These are phyloP conservation scores for Punica granatum DNA, from an alignment of 345 rosid species.

Conservation along the genomic window DNA sequence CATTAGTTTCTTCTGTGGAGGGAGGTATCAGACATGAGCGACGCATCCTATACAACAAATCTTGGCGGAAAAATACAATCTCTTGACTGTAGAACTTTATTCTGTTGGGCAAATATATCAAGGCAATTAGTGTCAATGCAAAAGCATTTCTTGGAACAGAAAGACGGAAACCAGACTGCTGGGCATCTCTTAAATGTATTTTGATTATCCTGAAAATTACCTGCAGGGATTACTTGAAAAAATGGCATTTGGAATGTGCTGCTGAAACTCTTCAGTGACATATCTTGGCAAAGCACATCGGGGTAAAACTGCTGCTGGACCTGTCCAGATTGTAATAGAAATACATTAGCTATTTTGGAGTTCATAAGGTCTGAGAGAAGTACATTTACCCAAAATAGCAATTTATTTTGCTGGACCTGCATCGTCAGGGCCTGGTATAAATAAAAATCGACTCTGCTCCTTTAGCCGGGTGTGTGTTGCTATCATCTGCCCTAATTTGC, in stretches of 20 bases:
- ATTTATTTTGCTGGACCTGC: conserved; percentile 43
- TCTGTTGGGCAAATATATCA: conserved; percentile 39
- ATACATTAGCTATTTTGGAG: neutral
- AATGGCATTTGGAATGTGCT: conserved; percentile 63
- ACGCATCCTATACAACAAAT: conserved; percentile 83
- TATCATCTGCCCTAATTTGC: conserved; percentile 74
- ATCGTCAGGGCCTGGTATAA: conserved; percentile 91
- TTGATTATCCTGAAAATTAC: conserved; percentile 25
- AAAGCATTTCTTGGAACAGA: neutral
- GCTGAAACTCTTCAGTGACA: conserved; percentile 65
- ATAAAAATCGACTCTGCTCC: conserved; percentile 70
- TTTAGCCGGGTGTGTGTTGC: conserved; percentile 67
- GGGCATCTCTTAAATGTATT: neutral
- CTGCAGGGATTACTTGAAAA: conserved; percentile 97
- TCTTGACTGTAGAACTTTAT: conserved; percentile 84
- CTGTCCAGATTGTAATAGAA: conserved; percentile 26
- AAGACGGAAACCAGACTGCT: conserved; percentile 3
- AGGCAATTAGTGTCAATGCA: neutral
- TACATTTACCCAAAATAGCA: neutral
- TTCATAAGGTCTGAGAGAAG: neutral
- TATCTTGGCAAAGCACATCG: conserved; percentile 70
- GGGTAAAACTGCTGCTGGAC: conserved; percentile 83
- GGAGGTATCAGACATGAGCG: conserved; percentile 88
- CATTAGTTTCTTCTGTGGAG: conserved; percentile 71
- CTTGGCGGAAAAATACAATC: conserved; percentile 83